Base-by-base conservation (phyloP, 1,284 basidiomycete species). In the Moniliophthora roreri region DNA sequence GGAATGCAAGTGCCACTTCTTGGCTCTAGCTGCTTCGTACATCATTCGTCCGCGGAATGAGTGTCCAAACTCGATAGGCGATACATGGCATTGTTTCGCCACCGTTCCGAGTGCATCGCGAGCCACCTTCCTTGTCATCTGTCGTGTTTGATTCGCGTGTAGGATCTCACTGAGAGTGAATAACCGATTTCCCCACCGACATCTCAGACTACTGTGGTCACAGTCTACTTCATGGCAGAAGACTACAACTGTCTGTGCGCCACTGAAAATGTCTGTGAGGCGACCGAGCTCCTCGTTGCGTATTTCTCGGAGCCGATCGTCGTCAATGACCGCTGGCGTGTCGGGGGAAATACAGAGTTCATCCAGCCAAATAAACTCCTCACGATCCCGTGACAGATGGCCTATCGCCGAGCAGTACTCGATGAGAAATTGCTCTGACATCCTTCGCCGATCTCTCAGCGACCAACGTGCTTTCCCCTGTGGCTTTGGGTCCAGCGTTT, bases 81-180 rank as follows among this genome's bases (percentile, higher is more conserved):
- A 45, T 13, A 36, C 23, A n/a, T 15, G 42, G 16, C 4, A 21
- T 11, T 10, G 1, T 21, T 32, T 16, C n/a, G 41, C 48, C 3
- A 18, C 23, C 16, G 18, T 32, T 11, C 28, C 28, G 11, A 6
- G 28, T 32, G 6, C 28, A 32, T 32, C 28, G 28, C 6, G 28
- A 11, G 7, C 47, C 23, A n/a, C 24, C 2, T n/a, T 54, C 35
- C 56, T 28, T 18, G 54, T 59, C 58, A 64, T 55, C 10, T 23
- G 36, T 11, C 53, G n/a, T n/a, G 65, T 61, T 3, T 44, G 38
- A 20, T 42, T 35, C 1, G 64, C 52, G 41, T 65, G 57, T 16
- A 66, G 46, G 13, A 66, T 63, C 45, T 65, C 65, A 2, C 54
- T 48, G 5, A 66, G 51, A 1, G 64, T 65, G 45, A 60, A 65